These are phyloP conservation scores for Phytopythium ostracodes DNA, from an alignment of 352 stramenopile species.

Conservation along the genomic window DNA sequence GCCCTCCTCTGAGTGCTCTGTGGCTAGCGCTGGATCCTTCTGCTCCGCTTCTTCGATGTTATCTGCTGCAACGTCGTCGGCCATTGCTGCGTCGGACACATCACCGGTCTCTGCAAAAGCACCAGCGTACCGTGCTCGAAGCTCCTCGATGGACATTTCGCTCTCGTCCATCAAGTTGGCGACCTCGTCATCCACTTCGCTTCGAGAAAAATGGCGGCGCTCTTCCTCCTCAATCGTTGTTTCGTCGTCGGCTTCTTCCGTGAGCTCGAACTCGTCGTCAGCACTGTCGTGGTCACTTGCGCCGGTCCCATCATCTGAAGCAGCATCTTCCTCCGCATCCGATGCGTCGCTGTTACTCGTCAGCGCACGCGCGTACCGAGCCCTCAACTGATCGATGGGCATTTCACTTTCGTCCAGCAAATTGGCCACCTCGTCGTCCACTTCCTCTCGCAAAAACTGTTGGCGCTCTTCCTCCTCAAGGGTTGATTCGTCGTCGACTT, in stretches of 20 bases:
- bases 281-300: background rate
- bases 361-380: constrained; percentile 27
- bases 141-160: constrained; percentile 1
- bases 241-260: background rate
- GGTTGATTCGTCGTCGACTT: constrained; percentile 88
- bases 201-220: background rate
- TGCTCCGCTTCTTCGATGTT: background rate
- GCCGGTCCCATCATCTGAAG: background rate
- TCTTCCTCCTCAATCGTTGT: constrained; percentile 6
- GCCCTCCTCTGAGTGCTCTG: background rate
- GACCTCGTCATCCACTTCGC: background rate
- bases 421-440: constrained; percentile 81
- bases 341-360: background rate
- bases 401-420: constrained; percentile 91
- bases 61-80: background rate
- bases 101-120: background rate
- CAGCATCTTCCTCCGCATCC: constrained; percentile 1
- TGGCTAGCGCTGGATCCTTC: background rate
- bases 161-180: background rate
- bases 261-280: background rate
- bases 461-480: constrained; percentile 84
- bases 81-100: background rate
- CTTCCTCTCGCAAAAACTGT: constrained; percentile 32
- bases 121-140: background rate
- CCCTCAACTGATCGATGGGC: constrained; percentile 84